These are phyloP conservation scores for Backusella psychrophila DNA, from an alignment of 192 early-diverging fungal genomes.

Conservation along the genomic window DNA sequence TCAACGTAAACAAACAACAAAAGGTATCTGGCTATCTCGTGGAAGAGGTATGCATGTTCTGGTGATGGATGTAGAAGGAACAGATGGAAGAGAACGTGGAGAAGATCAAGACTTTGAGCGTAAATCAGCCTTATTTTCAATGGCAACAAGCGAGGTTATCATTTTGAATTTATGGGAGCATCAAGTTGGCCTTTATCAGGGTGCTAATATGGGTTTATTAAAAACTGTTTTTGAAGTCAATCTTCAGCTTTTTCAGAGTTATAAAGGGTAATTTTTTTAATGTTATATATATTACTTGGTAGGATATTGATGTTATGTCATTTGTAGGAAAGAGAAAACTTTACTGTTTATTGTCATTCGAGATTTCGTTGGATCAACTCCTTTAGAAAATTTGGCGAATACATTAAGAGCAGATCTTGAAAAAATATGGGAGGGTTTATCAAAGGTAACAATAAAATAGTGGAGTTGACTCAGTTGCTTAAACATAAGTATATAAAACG, in stretches of 20 bases:
- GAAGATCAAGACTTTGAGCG: slow-evolving; percentile 99
- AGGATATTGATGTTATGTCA: not conserved
- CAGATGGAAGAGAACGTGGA: slow-evolving; percentile 96
- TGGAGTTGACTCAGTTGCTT: not conserved
- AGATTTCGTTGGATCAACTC: slow-evolving; percentile 89
- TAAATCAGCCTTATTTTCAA: slow-evolving; percentile 95
- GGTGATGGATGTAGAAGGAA: slow-evolving; percentile 99
- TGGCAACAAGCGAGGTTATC: slow-evolving; percentile 92
- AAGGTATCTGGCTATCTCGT: slow-evolving; percentile 96
- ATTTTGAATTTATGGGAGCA: slow-evolving; percentile 99
- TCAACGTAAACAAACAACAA: slow-evolving; percentile 89
- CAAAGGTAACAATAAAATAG: slow-evolving; percentile 32
- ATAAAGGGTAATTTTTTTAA: slow-evolving; percentile 53
- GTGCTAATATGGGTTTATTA: slow-evolving; percentile 98
- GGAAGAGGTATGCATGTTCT: slow-evolving; percentile 76
- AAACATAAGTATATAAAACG: not conserved
- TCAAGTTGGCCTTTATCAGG: slow-evolving; percentile 96
- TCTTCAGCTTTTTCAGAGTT: slow-evolving; percentile 88
- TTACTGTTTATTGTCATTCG: slow-evolving; percentile 95
- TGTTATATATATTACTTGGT: not conserved
- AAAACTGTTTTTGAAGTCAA: slow-evolving; percentile 99
- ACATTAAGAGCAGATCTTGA: slow-evolving; percentile 83
- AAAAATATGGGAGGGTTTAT: slow-evolving; percentile 85
- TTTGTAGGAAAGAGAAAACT: slow-evolving; percentile 78
- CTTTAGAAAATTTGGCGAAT: slow-evolving; percentile 76